Percentiles rank a stretch among this genome's conserved stretches.
Conservation (phyloP, 1,284 basidiomycete species). For the Irpex lacteus region DNA sequence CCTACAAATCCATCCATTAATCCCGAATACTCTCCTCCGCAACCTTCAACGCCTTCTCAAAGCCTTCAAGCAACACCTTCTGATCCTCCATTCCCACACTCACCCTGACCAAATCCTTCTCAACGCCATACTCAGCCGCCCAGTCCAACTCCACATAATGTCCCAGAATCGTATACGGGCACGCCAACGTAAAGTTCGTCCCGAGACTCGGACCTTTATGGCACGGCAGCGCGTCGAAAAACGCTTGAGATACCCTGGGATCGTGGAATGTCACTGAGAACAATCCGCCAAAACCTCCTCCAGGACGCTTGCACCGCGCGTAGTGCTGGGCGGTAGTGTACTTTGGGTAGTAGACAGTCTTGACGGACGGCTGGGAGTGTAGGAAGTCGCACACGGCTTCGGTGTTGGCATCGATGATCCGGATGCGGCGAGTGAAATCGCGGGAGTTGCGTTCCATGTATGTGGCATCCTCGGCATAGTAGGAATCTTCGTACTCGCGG, state of each 20-base stretch:
- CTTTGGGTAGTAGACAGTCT: slow-evolving; percentile 89
- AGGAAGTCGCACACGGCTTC: slow-evolving; percentile 82
- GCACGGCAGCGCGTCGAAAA: slow-evolving; percentile 85
- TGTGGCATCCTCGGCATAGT: slow-evolving; percentile 91
- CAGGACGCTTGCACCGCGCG: slow-evolving; percentile 49
- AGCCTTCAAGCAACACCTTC: slow-evolving; percentile 57
- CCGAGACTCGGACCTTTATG: slow-evolving; percentile 93
- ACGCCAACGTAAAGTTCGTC: slow-evolving; percentile 94
- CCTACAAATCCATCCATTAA: too few species aligned
- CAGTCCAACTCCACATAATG: slow-evolving; percentile 93
- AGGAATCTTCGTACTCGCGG: slow-evolving; percentile 80
- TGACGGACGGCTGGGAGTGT: slow-evolving; percentile 64
- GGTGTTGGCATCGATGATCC: slow-evolving; percentile 81
- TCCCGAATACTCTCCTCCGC: slow-evolving; percentile 47
- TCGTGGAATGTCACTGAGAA: slow-evolving; percentile 90
- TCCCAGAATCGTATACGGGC: slow-evolving; percentile 91
- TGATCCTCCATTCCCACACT: slow-evolving; percentile 89
- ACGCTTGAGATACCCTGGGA: slow-evolving; percentile 66
- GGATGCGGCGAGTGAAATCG: slow-evolving; percentile 80
- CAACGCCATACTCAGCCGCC: slow-evolving; percentile 88
- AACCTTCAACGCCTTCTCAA: slow-evolving; percentile 65
- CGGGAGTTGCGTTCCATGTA: slow-evolving; percentile 99
- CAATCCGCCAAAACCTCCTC: slow-evolving; percentile 83
- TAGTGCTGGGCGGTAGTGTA: slow-evolving; percentile 79
- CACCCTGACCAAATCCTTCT: slow-evolving; percentile 81